Percentiles rank a stretch among this genome's conserved stretches.
phyloP scores from a whole-genome alignment of 352 stramenopile species.

The Phytophthora pini region DNA sequence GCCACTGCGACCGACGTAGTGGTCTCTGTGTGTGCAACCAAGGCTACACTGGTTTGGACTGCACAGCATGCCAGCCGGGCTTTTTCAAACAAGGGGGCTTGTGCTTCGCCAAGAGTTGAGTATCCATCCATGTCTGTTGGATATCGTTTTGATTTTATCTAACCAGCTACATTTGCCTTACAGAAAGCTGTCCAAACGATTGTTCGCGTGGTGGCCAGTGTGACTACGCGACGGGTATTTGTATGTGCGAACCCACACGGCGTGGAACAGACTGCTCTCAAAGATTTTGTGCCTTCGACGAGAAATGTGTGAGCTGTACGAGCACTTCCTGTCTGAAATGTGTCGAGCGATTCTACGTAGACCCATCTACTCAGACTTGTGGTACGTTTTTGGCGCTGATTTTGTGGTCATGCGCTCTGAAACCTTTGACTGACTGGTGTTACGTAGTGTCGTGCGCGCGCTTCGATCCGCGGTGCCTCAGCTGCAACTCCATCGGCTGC shows the following conservation, averaged over 20 bases:
- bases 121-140: not conserved
- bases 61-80: conserved; percentile 84
- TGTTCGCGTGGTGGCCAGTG: conserved; percentile 90
- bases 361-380: conserved; percentile 70
- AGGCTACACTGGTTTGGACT: conserved; percentile 93
- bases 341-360: conserved; percentile 87
- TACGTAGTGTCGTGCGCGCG: conserved; percentile 74
- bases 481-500: conserved; percentile 80
- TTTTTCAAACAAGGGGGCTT: conserved; percentile 87
- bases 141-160: not conserved
- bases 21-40: conserved; percentile 95
- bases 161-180: not conserved
- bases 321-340: conserved; percentile 83
- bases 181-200: conserved; percentile 88
- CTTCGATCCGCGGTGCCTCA: conserved; percentile 93
- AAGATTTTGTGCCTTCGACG: conserved; percentile 74
- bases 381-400: conserved; percentile 37
- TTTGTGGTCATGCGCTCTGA: not conserved
- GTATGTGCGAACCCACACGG: conserved; percentile 75
- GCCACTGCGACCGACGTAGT: conserved; percentile 94
- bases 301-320: conserved; percentile 90
- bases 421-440: not conserved
- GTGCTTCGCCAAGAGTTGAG: conserved; percentile 89
- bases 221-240: conserved; percentile 90
- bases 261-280: conserved; percentile 85